Evolutionary conservation across 2,329 filamentous ascomycete species (phyloP), one percentile per base, ranked within the genome.

Genomic region (Fusarium sterilihyphosum): DNA sequence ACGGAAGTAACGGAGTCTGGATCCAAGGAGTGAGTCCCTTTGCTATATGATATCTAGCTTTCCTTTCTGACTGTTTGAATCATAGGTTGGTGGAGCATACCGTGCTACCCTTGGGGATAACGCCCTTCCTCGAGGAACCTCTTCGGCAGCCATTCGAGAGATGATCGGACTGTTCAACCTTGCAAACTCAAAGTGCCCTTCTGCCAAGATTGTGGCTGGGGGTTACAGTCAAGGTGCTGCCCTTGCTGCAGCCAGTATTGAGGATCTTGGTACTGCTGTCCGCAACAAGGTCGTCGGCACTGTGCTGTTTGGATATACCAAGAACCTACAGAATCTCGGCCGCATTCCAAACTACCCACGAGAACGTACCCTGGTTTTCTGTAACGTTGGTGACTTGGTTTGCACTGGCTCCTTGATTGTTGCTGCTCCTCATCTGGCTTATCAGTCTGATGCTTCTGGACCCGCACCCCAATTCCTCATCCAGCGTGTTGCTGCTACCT

Each of bases 191-290:
- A 85, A 85, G 71, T 87, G 86, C 54, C 85, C 85, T 17, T 77
- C 82, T 17, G 79, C 85, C 0, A 80, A 82, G 56, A 81, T 87
- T 22, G 81, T 86, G 1, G 82, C 84, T 1, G 85, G 83, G 41
- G 86, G 81, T 1, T 82, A 82, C 38, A 81, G 81, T 38, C 80
- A 86, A 74, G 86, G 85, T 20, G 81, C 83, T 4, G 85, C 85
- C 2, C 81, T 87, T 43, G 81, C 84, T n/a, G 81, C 82, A n/a
- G 80, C 81, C 52, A 78, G 84, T 6, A 77, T 87, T 37, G 76
- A 80, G 22, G 78, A 81, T 29, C 75, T 85, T n/a, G 66, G 71
- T 52, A 57, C 75, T 4, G 29, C 71, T 17, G 72, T 83, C 57
- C 75, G 79, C 41, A 64, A 81, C 44, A 79, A 84, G 77, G 77